Evolutionary conservation across 2,329 filamentous ascomycete species (phyloP).

Genomic region (Pestalotiopsis sp.): DNA sequence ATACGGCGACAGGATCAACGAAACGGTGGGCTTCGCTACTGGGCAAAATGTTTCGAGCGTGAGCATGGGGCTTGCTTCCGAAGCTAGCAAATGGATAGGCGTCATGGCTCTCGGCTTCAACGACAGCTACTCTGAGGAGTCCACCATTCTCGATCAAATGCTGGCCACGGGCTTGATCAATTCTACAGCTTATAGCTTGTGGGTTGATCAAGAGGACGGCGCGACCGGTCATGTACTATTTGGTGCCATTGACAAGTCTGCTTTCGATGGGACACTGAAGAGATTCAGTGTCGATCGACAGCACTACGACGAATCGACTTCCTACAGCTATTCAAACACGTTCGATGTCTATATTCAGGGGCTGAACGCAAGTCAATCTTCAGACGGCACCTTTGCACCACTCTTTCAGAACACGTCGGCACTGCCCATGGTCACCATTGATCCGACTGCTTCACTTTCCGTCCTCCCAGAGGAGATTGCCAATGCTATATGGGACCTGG

Average conservation of each 20-base stretch:
- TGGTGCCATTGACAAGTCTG: constrained; percentile 33
- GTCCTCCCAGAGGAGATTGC: constrained; percentile 25
- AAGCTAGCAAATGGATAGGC: constrained; percentile 23
- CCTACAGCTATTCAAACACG: constrained; percentile 4
- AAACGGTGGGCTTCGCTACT: constrained; percentile 26
- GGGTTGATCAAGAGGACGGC: constrained; percentile 31
- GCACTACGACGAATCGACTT: neutral
- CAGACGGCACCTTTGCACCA: constrained; percentile 1
- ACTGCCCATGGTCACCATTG: constrained; percentile 14
- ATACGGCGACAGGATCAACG: constrained; percentile 28
- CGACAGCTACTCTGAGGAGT: constrained; percentile 15
- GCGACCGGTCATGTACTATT: constrained; percentile 32
- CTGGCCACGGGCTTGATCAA: constrained; percentile 28
- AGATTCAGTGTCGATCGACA: constrained; percentile 17
- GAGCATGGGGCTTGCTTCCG: constrained; percentile 28
- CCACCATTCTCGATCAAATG: constrained; percentile 29
- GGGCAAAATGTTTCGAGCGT: constrained; percentile 28
- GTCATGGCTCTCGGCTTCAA: constrained; percentile 33
- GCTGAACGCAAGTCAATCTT: constrained; percentile 12
- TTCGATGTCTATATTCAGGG: constrained; percentile 9
- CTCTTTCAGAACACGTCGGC: constrained; percentile 14
- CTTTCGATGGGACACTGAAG: constrained; percentile 27
- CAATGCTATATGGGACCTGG: constrained; percentile 28
- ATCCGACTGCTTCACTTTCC: constrained; percentile 14
- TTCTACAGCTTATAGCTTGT: constrained; percentile 34